phyloP scores from a whole-genome alignment of 345 rosid genomes.

The Pugionium cornutum region DNA sequence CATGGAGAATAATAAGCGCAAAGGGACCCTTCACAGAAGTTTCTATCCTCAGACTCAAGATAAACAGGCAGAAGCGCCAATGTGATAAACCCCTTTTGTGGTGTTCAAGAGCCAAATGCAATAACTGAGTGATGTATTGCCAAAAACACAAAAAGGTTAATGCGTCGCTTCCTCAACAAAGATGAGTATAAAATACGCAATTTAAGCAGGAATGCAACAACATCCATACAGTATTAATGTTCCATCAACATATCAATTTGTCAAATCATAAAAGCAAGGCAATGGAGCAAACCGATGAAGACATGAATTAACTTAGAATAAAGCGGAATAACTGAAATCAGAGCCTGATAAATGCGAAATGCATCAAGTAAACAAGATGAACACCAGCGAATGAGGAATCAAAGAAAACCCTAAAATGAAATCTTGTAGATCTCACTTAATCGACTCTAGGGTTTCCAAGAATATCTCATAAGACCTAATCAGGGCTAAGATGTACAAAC shows the following conservation, averaged over 20 bases:
- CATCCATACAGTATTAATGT: not conserved
- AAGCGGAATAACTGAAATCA: not conserved
- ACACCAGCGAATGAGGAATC: constrained; percentile 25
- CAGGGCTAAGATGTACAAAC: no score
- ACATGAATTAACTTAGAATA: constrained; percentile 9
- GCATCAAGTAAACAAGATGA: constrained; percentile 5
- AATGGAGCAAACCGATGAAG: constrained; percentile 5
- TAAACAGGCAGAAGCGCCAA: constrained; percentile 22
- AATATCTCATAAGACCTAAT: constrained; percentile 16
- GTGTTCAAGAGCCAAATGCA: constrained; percentile 23
- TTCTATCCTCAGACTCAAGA: constrained; percentile 19
- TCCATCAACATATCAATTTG: constrained; percentile 6
- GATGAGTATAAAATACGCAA: not conserved
- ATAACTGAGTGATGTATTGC: not conserved
- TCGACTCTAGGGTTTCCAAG: constrained; percentile 13
- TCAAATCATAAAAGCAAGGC: not conserved
- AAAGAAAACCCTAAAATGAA: constrained; percentile 31
- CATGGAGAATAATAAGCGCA: constrained; percentile 23
- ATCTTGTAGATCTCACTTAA: constrained; percentile 20
- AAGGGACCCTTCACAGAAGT: not conserved
- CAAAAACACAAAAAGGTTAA: constrained; percentile 13
- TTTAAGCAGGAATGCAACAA: not conserved
- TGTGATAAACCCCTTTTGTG: constrained; percentile 5
- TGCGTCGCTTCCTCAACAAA: constrained; percentile 5
- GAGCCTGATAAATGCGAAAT: not conserved